A percentile compares a stretch with the other conserved stretches of the same genome.
These are phyloP conservation scores for Phialophora chinensis DNA, from an alignment of 2,329 filamentous ascomycete genomes.

Conservation along the genomic window DNA sequence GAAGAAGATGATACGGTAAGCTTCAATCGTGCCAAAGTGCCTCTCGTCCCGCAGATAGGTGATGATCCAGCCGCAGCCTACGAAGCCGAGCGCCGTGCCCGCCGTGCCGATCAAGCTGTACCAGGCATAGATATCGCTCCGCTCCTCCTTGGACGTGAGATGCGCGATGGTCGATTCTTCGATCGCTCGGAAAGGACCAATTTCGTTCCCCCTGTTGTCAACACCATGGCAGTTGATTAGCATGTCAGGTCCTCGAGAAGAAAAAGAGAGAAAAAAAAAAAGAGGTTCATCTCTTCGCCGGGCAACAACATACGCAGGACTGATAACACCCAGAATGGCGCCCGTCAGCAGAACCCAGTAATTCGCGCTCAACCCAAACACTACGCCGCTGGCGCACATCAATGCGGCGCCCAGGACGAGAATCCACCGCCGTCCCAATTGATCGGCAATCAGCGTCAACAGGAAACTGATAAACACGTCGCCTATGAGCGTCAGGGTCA, in stretches of 20 bases:
- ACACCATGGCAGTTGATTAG: neutral
- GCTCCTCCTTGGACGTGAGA: conserved; percentile 28
- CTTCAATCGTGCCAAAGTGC: conserved; percentile 56
- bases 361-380: conserved; percentile 59
- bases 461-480: conserved; percentile 65
- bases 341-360: conserved; percentile 65
- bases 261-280: too few relatives aligned
- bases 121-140: conserved; percentile 38
- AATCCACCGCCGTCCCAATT: conserved; percentile 59
- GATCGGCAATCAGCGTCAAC: conserved; percentile 65
- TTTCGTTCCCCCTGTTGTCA: conserved; percentile 62
- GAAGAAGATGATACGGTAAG: conserved; percentile 65
- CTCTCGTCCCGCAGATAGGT: conserved; percentile 52
- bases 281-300: too few relatives aligned
- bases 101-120: conserved; percentile 59
- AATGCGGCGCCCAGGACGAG: conserved; percentile 61
- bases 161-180: conserved; percentile 58
- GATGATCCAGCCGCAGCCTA: conserved; percentile 59
- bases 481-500: conserved; percentile 67
- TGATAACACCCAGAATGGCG: conserved; percentile 67
- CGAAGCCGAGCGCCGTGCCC: conserved; percentile 61
- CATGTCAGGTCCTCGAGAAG: too few relatives aligned
- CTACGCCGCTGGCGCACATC: conserved; percentile 62
- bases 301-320: conserved; percentile 49
- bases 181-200: conserved; percentile 66